Percentiles rank a stretch among this genome's conserved stretches.
Conservation (phyloP, 106 monocot genomes). For the Apostasia ramifera region DNA sequence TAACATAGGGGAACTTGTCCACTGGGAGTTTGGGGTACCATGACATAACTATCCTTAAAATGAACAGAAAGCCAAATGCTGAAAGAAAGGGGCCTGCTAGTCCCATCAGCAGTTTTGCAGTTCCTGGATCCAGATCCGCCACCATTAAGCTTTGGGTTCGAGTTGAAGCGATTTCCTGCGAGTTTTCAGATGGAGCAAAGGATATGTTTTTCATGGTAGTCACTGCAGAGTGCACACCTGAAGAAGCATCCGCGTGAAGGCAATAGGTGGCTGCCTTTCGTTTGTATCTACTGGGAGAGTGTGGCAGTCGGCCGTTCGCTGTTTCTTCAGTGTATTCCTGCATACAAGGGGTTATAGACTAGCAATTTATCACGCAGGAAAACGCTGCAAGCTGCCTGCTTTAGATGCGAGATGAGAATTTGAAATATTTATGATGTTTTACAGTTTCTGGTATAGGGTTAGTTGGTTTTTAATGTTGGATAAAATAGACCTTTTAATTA, state of each 20-base stretch:
- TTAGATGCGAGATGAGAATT: too few relatives aligned
- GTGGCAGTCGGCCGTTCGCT: background rate
- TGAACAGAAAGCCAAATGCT: constrained; percentile 68
- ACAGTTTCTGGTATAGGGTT: too few relatives aligned
- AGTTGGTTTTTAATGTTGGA: too few relatives aligned
- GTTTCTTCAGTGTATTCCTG: background rate
- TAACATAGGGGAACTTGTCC: constrained; percentile 65
- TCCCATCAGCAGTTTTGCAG: constrained; percentile 34
- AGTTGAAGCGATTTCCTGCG: background rate
- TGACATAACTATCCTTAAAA: constrained; percentile 77
- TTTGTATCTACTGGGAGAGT: background rate
- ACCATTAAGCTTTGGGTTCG: constrained; percentile 14
- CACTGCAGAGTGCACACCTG: background rate
- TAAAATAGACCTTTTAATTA: background rate
- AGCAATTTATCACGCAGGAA: background rate
- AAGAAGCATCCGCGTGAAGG: background rate
- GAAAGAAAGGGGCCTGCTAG: constrained; percentile 59
- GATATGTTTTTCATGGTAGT: background rate
- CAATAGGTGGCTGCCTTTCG: background rate
- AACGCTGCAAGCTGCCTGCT: background rate
- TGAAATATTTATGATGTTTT: too few relatives aligned
- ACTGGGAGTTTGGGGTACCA: constrained; percentile 92
- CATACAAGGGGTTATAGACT: background rate
- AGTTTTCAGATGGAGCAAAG: background rate
- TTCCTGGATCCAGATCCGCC: constrained; percentile 55